Evolutionary conservation across 169 alveolate species (phyloP).

Genomic region (Plasmodium sp.): DNA sequence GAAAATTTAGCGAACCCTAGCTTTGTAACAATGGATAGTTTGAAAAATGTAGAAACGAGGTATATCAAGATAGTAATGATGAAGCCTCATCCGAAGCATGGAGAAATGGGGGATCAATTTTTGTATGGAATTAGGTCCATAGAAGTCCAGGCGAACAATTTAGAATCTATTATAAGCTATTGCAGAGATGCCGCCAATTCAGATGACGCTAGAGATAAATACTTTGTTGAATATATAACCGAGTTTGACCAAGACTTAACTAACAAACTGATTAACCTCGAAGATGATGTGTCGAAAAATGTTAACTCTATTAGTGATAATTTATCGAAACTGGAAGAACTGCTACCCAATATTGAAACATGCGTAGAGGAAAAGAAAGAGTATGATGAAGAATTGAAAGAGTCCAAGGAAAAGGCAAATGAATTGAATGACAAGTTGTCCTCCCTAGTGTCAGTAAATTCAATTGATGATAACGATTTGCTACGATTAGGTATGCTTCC

Average conservation of each 20-base stretch:
- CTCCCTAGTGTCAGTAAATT: constrained; percentile 63
- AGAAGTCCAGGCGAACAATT: constrained; percentile 86
- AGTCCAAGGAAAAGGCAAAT: constrained; percentile 79
- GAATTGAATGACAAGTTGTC: constrained; percentile 73
- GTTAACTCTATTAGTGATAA: constrained; percentile 82
- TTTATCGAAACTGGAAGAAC: constrained; percentile 84
- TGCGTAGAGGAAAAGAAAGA: constrained; percentile 83
- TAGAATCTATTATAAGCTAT: constrained; percentile 86
- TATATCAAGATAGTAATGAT: constrained; percentile 86
- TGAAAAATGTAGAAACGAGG: constrained; percentile 83
- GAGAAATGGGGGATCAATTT: constrained; percentile 84
- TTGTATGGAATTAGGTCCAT: constrained; percentile 90
- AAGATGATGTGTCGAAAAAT: constrained; percentile 85
- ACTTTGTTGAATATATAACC: constrained; percentile 89
- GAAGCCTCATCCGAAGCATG: constrained; percentile 90
- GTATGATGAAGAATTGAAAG: constrained; percentile 79
- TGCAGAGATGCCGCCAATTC: constrained; percentile 92
- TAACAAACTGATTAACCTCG: constrained; percentile 83
- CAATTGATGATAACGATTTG: constrained; percentile 64
- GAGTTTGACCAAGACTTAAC: constrained; percentile 85
- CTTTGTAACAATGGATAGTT: constrained; percentile 82
- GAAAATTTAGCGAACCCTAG: constrained; percentile 85
- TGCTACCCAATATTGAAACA: constrained; percentile 81
- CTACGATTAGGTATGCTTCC: constrained; percentile 75
- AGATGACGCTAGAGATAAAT: constrained; percentile 92